phyloP scores from a whole-genome alignment of 2,329 filamentous ascomycete genomes.

The Hymenoscyphus fructigenus region DNA sequence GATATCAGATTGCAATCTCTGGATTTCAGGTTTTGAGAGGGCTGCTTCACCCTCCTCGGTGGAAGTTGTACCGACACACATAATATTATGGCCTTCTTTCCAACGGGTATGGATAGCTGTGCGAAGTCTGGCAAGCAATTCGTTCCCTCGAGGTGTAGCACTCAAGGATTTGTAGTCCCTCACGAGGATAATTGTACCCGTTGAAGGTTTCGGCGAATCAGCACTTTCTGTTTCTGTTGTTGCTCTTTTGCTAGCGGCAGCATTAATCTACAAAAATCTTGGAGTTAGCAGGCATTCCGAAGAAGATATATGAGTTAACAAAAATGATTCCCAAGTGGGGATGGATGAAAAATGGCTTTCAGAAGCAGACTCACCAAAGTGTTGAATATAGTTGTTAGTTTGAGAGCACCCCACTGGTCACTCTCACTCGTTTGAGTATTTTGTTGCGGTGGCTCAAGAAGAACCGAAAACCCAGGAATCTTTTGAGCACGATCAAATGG shows the following conservation, averaged over 20 bases:
- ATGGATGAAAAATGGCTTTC: neutral
- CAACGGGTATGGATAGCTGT: constrained; percentile 71
- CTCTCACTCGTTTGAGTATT: constrained; percentile 8
- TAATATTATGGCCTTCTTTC: constrained; percentile 67
- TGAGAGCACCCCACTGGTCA: constrained; percentile 61
- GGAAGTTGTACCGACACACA: constrained; percentile 77
- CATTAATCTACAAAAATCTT: constrained; percentile 37
- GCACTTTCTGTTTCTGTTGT: constrained; percentile 32
- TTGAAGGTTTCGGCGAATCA: neutral
- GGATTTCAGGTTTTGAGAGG: constrained; percentile 42
- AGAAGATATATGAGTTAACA: neutral
- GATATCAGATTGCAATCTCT: constrained; percentile 44
- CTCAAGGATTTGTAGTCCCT: constrained; percentile 79
- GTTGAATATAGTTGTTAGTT: constrained; percentile 57
- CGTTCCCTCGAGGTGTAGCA: constrained; percentile 65
- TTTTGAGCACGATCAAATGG: neutral
- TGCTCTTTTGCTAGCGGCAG: constrained; percentile 41
- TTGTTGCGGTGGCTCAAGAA: neutral
- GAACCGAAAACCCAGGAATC: constrained; percentile 4
- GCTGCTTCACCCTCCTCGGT: constrained; percentile 46
- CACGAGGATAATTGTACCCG: constrained; percentile 70
- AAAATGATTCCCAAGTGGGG: neutral
- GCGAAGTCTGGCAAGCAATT: constrained; percentile 69
- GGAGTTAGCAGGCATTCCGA: neutral
- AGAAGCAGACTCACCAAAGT: constrained; percentile 41